Base-by-base conservation (phyloP, 495 filamentous ascomycete species). In the Hypoxylon cercidicola region DNA sequence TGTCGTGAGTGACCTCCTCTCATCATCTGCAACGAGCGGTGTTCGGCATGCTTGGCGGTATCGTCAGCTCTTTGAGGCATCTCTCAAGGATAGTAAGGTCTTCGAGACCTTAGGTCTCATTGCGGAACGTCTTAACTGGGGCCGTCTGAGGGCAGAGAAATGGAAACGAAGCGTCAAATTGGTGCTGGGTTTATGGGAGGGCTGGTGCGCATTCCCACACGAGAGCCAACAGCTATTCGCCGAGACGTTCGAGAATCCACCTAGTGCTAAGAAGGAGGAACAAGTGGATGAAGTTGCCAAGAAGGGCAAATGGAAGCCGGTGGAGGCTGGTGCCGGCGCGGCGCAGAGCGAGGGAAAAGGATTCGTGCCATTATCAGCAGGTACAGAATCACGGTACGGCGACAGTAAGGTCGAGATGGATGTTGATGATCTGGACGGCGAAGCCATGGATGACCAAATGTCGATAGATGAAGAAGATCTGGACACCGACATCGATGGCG, bases 11-110 rank as follows among this genome's bases (percentile, higher is more conserved):
- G 96, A 99, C 73, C 90, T 97, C 53, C 84, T 97, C 25, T 93
- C 90, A 0, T 90, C 92, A 2, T 92, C 90, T 3, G 89, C 91
- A 1, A 93, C 90, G 0, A 89, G 87, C 62, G 92, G 92, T 0
- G 90, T 97, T 32, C 84, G 92, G 0, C 90, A 94, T 71, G 92
- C 93, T 4, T 98, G 93, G 93, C 88, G 93, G 40, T 98, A 95
- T 69, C 85, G 94, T 16, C 88, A 91, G 69, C 79, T 95, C 18
- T 95, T 99, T 64, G 96, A 97, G 74, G 77, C 80, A 0, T 87
- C 89, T 0, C 79, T 99, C 7, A 86, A 87, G 30, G 75, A 84
- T 4, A 83, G 87, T 35, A 82, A 87, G 34, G 88, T 91, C 1
- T 98, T 99, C 67, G 93, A 93, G 67, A 80, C 87, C 51, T 83